Base-by-base conservation (phyloP, 257 asterid species). In the Rehmannia glutinosa region DNA sequence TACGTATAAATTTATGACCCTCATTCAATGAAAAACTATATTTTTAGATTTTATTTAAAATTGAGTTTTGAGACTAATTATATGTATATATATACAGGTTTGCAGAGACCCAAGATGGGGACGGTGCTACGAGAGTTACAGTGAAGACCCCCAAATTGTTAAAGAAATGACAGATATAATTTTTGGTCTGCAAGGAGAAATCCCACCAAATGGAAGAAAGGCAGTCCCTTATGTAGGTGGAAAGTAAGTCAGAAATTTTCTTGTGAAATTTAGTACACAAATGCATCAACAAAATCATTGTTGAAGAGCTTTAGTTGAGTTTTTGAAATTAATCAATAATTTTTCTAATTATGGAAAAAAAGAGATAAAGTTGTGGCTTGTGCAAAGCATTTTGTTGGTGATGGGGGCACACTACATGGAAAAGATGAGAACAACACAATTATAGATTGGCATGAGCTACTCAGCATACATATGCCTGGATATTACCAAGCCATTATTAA, bases 81-180 rank as follows among this genome's bases (percentile, higher is more conserved):
- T 19, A 7, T 35, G 2, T 1, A 1, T 41, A 8, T 13, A 41
- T 41, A 13, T 41, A 62, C 8, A 62, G 65, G 73, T 68, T 0
- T 67, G 78, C 6, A 68, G 78, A 68, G 74, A 74, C 43, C 78
- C 78, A 1, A 67, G 74, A 52, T 74, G 78, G 78, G 78, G 78
- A 12, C 25, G 78, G 2, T 74, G 74, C 47, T 74, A 72, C 4
- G 77, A 64, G 43, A 72, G 77, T 24, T 72, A 64, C 13, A 55
- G 77, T 2, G 77, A 72, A 28, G 74, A 74, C 10, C 70, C 35
- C 8, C 33, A 62, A 6, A 39, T 74, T 2, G 78, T 60, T 4
- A 19, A 51, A 68, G 45, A 68, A 21, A 74, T 74, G 78, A 74
- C 78, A 0, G 74, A 74, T 2, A 52, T 74, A 5, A 53, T 74